Evolutionary conservation across 768 basidiomycete species (phyloP).

Genomic region (Suillus fuscotomentosus): DNA sequence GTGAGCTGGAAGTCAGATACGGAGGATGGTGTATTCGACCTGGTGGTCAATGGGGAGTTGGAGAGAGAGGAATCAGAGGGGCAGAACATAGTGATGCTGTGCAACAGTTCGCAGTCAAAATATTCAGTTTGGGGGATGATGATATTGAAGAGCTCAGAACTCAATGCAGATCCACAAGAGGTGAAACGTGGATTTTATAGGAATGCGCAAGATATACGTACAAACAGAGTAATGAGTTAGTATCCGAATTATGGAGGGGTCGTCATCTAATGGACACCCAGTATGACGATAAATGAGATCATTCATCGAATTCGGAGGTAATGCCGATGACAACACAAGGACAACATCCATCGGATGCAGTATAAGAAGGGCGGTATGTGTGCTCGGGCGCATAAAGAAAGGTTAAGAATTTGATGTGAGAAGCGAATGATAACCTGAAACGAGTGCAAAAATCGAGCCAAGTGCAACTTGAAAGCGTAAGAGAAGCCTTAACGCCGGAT

Average conservation of each 20-base stretch:
- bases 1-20: conserved; percentile 20
- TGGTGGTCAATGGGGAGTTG: conserved; percentile 14
- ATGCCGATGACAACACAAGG: not conserved
- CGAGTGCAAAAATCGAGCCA: not conserved
- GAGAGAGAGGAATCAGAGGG: conserved; percentile 14
- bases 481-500: not conserved
- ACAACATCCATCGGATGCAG: conserved; percentile 10
- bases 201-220: not conserved
- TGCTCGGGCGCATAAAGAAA: not conserved
- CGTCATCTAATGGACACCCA: not conserved
- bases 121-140: not conserved
- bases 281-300: not conserved
- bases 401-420: not conserved
- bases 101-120: not conserved
- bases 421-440: not conserved
- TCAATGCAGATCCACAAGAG: not conserved
- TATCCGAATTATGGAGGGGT: not conserved
- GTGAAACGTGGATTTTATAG: conserved; percentile 25
- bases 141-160: not conserved
- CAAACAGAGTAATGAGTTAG: conserved; percentile 1
- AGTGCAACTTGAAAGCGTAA: not conserved
- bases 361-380: not conserved
- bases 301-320: not conserved
- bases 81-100: conserved; percentile 14
- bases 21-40: conserved; percentile 22